A percentile compares a stretch with the other conserved stretches of the same genome.
Evolutionary conservation across 768 basidiomycete genomes (phyloP).

Genomic region (Clathrus columnatus): DNA sequence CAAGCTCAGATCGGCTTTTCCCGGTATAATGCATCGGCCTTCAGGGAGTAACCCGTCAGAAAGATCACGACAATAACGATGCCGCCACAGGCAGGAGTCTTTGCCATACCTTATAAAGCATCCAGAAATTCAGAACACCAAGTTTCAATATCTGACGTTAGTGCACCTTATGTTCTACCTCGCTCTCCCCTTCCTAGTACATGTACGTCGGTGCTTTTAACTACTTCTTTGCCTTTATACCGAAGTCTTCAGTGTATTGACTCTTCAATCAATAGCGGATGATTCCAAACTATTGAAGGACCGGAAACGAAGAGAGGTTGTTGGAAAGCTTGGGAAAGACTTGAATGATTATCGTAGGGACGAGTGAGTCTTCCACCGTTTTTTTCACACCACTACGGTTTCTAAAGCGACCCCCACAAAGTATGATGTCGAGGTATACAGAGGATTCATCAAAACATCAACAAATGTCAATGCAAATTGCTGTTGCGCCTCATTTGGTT

Average conservation of each 20-base stretch:
- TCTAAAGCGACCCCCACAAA: constrained; percentile 2
- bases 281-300: constrained; percentile 42
- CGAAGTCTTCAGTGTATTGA: not conserved
- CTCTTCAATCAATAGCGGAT: constrained; percentile 24
- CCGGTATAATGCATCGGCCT: no score
- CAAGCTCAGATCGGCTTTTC: not conserved
- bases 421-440: constrained; percentile 30
- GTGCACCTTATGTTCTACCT: not conserved
- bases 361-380: constrained; percentile 41
- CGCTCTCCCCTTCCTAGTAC: not conserved
- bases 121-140: constrained; percentile 28
- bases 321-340: constrained; percentile 65
- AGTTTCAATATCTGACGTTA: constrained; percentile 12
- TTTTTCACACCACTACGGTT: not conserved
- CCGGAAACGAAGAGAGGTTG: constrained; percentile 58
- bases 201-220: no score
- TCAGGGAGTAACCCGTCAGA: no score
- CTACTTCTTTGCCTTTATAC: not conserved
- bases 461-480: constrained; percentile 48
- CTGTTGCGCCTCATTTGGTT: constrained; percentile 58
- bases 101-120: constrained; percentile 49
- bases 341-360: constrained; percentile 59
- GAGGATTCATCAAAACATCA: constrained; percentile 58
- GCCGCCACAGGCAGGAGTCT: constrained; percentile 66
- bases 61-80: constrained; percentile 22